Evolutionary conservation across 2,329 filamentous ascomycete species (phyloP), one percentile per base, ranked within the genome.

Genomic region (Colletotrichum shisoi): DNA sequence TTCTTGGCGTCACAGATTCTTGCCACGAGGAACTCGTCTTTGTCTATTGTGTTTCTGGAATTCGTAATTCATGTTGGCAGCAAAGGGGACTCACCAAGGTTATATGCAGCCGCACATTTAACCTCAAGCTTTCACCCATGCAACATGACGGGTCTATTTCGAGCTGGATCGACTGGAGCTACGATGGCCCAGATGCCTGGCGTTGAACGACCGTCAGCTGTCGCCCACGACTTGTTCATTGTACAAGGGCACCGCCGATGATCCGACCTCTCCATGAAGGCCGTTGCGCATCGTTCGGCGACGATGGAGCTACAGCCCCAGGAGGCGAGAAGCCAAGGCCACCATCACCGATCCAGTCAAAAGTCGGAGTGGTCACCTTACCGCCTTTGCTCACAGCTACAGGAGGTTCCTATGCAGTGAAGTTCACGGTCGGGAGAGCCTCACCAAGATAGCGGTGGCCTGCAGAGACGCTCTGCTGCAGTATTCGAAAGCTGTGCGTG

Each of bases 31-130:
- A 21, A 31, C 27, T 31, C 27, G 27, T 17, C 40, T 60, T 48
- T n/a, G 48, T 39, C 44, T 27, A 1, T 6, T 27, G 27, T 31
- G 27, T 31, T 51, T 44, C 27, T 21, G 27, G 19, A 21, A 63
- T 67, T 62, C 57, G 59, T 57, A 46, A 63, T 63, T 63, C 40
- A n/a, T 53, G 52, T 31, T 37, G 59, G 31, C n/a, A 44, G 58
- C 44, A 39, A 42, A 44, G 11, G 51, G 57, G 52, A 63, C 17
- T 51, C 37, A 46, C 19, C 27, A 19, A n/a, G 44, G 51, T 66
- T 62, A 62, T 53, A 66, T 45, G 24, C 52, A 57, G 21, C 19
- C 17, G 6, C 24, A 34, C 27, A 57, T 46, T 45, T 46, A 67
- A 24, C 59, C 51, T 63, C 63, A 67, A 67, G 45, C 58, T 63